A percentile compares a stretch with the other conserved stretches of the same genome.
phyloP scores from a whole-genome alignment of 257 asterid species.

The Anisodus tanguticus region DNA sequence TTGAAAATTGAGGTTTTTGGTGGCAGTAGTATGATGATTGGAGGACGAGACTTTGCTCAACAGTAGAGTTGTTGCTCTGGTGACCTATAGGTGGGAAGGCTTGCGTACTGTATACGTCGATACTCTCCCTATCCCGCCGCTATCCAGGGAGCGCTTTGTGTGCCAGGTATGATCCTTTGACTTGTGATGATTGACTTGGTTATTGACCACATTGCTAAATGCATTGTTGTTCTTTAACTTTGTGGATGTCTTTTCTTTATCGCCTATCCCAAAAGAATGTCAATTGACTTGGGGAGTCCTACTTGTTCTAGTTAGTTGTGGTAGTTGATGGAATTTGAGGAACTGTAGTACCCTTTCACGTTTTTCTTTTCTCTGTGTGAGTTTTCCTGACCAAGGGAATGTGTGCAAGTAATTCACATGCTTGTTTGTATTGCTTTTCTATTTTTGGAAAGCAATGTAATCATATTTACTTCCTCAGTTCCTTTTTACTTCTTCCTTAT shows the following conservation, averaged over 20 bases:
- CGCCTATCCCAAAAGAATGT: background rate
- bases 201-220: background rate
- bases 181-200: background rate
- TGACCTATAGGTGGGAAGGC: conserved; percentile 7
- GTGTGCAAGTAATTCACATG: background rate
- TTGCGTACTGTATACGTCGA: background rate
- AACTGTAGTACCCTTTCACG: background rate
- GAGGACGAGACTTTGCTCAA: background rate
- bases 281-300: background rate
- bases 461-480: background rate
- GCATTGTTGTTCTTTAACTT: background rate
- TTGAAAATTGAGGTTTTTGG: conserved; percentile 2
- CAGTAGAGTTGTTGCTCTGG: background rate
- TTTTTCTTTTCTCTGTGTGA: background rate
- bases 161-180: background rate
- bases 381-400: conserved; percentile 13
- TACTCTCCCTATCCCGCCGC: background rate
- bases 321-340: conserved; percentile 20
- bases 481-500: background rate
- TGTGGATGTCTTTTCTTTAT: background rate
- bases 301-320: conserved; percentile 2
- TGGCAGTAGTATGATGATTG: background rate
- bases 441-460: background rate
- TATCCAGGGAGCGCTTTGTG: background rate
- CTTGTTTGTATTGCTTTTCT: background rate